Evolutionary conservation across 805 yeast genomes (phyloP).

Genomic region (Myxozyma vanderwaltii): DNA sequence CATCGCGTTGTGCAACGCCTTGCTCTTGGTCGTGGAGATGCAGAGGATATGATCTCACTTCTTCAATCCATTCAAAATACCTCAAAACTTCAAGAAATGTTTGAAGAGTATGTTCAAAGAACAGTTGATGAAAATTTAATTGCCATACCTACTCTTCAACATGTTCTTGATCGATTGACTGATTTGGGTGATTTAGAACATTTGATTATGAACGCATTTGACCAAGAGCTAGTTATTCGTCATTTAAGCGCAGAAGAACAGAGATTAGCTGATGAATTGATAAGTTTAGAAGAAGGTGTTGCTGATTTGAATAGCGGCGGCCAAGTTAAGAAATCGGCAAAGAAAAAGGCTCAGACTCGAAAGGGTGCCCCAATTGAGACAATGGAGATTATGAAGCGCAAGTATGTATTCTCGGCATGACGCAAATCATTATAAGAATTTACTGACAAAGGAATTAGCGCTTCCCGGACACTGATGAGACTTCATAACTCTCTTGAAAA

Average conservation of each 20-base stretch:
- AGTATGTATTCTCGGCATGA: constrained; percentile 7
- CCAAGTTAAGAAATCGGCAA: constrained; percentile 19
- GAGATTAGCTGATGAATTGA: constrained; percentile 21
- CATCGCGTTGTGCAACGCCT: constrained; percentile 44
- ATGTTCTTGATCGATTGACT: constrained; percentile 1
- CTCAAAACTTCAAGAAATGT: constrained; percentile 11
- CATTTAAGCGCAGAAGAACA: constrained; percentile 16
- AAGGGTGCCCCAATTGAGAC: constrained; percentile 33
- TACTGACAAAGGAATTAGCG: constrained; percentile 24
- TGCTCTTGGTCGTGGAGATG: constrained; percentile 48
- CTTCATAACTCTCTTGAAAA: constrained; percentile 45
- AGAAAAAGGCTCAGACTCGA: constrained; percentile 26
- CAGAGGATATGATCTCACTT: constrained; percentile 50
- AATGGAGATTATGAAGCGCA: constrained; percentile 36
- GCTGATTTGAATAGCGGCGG: constrained; percentile 16
- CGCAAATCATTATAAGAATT: background rate
- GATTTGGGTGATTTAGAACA: constrained; percentile 22
- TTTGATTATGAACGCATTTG: constrained; percentile 23
- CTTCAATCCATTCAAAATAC: constrained; percentile 47
- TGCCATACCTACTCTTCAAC: constrained; percentile 2
- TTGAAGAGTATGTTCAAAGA: constrained; percentile 4
- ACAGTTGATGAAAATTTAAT: background rate
- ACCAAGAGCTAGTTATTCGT: constrained; percentile 28
- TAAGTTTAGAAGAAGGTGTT: constrained; percentile 35
- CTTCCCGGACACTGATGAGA: constrained; percentile 40